phyloP scores from a whole-genome alignment of 2,329 filamentous ascomycete species.

The Rugonectria rugulosa region DNA sequence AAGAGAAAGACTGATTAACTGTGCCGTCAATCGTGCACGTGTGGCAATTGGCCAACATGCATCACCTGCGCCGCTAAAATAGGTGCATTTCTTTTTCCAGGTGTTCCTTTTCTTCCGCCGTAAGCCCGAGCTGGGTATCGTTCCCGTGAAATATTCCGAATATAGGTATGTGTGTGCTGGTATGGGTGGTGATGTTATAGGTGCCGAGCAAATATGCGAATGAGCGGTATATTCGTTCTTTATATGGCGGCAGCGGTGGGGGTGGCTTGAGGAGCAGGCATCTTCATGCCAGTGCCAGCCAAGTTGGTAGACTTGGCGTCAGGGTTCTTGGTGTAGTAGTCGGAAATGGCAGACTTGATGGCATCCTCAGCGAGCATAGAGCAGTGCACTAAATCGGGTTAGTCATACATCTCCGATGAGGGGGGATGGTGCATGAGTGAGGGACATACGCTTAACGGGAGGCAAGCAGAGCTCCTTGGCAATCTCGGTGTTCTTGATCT shows the following conservation, averaged over 20 bases:
- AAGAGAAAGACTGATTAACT: constrained; percentile 20
- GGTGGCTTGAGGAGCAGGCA: constrained; percentile 63
- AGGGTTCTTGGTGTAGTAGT: constrained; percentile 92
- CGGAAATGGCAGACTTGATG: constrained; percentile 88
- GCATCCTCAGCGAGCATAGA: constrained; percentile 92
- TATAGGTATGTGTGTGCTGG: constrained; percentile 15
- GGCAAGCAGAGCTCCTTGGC: constrained; percentile 93
- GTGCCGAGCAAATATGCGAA: background rate
- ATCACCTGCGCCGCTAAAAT: constrained; percentile 17
- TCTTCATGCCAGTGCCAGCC: constrained; percentile 73
- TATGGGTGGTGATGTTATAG: constrained; percentile 11
- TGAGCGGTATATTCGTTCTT: constrained; percentile 11
- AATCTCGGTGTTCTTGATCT: constrained; percentile 97
- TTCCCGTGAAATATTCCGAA: constrained; percentile 32
- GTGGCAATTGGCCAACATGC: constrained; percentile 13
- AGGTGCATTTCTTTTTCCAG: constrained; percentile 8
- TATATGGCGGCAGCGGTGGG: constrained; percentile 43
- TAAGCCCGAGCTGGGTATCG: constrained; percentile 37
- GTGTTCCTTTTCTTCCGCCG: constrained; percentile 27
- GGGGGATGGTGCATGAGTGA: constrained; percentile 10
- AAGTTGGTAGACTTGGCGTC: constrained; percentile 76
- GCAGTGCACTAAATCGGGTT: constrained; percentile 74
- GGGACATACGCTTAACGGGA: constrained; percentile 79
- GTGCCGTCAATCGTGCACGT: constrained; percentile 21
- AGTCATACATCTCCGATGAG: constrained; percentile 33